phyloP scores from a whole-genome alignment of 2,329 filamentous ascomycete genomes.

The Sclerotinia spermophila region DNA sequence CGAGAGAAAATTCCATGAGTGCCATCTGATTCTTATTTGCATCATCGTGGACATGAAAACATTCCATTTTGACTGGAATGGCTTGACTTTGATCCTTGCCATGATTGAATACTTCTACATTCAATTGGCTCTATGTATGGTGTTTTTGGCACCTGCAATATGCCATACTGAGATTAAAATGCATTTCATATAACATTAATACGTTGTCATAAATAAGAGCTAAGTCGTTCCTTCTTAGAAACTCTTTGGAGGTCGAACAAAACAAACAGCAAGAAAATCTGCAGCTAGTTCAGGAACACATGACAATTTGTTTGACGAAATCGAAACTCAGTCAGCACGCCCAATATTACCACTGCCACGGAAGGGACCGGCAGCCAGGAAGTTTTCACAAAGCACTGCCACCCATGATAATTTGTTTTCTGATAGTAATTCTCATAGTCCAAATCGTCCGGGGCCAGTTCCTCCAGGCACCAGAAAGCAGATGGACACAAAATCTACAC shows the following conservation, averaged over 20 bases:
- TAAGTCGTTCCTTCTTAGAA: slow-evolving; percentile 7
- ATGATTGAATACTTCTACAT: not conserved
- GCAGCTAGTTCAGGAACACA: not conserved
- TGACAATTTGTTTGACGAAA: slow-evolving; percentile 10
- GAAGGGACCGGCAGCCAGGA: slow-evolving; percentile 19
- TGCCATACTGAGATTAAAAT: not conserved
- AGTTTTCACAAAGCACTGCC: not conserved
- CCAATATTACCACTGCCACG: slow-evolving; percentile 1
- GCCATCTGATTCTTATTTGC: not conserved
- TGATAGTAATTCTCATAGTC: not conserved
- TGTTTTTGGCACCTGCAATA: not conserved
- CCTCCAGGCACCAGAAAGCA: not conserved
- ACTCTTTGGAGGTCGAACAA: not conserved
- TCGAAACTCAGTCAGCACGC: not conserved
- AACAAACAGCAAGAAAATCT: slow-evolving; percentile 21
- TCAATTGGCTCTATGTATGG: not conserved
- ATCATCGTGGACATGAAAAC: not conserved
- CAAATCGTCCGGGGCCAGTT: not conserved
- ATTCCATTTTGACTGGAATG: not conserved
- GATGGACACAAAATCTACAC: slow-evolving; percentile 16
- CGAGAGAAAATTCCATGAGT: not conserved
- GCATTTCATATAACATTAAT: not conserved
- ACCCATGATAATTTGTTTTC: not conserved
- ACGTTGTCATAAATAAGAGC: not conserved
- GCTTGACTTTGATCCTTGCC: not conserved